Conservation (phyloP, 1,284 basidiomycete genomes). For the Malassezia psittaci region DNA sequence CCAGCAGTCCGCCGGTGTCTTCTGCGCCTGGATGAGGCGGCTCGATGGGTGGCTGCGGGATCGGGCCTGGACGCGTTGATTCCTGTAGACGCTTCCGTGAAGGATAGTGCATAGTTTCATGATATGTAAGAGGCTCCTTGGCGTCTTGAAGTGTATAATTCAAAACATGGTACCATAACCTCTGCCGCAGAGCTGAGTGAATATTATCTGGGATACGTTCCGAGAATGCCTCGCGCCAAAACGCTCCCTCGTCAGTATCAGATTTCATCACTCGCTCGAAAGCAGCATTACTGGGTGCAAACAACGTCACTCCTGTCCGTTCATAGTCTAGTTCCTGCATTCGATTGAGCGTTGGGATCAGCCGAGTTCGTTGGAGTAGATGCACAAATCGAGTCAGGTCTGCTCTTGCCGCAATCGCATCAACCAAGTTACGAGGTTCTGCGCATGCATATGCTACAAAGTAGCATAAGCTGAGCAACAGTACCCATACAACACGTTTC, state of each 20-base stretch:
- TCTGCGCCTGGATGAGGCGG: constrained; percentile 34
- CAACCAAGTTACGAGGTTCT: constrained; percentile 58
- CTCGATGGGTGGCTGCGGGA: constrained; percentile 25
- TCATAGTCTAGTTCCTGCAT: constrained; percentile 50
- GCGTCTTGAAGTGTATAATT: constrained; percentile 61
- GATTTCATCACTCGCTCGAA: constrained; percentile 10
- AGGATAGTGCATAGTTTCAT: constrained; percentile 51
- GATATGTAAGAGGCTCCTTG: constrained; percentile 10
- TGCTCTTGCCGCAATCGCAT: constrained; percentile 63
- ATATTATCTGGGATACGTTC: constrained; percentile 55
- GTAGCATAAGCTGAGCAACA: neutral
- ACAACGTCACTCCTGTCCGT: constrained; percentile 64
- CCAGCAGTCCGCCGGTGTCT: constrained; percentile 59
- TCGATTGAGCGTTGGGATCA: constrained; percentile 81
- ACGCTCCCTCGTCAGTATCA: neutral
- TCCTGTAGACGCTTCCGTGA: constrained; percentile 75
- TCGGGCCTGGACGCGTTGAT: constrained; percentile 43
- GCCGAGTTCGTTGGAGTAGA: constrained; percentile 72
- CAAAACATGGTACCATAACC: constrained; percentile 85
- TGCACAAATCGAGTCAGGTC: constrained; percentile 70
- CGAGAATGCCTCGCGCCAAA: constrained; percentile 7
- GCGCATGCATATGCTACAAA: neutral
- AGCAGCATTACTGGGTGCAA: constrained; percentile 74
- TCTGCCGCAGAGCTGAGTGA: constrained; percentile 70
- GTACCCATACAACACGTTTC: neutral